Evolutionary conservation across 2,329 filamentous ascomycete species (phyloP).

Genomic region (Ramularia endophylla): DNA sequence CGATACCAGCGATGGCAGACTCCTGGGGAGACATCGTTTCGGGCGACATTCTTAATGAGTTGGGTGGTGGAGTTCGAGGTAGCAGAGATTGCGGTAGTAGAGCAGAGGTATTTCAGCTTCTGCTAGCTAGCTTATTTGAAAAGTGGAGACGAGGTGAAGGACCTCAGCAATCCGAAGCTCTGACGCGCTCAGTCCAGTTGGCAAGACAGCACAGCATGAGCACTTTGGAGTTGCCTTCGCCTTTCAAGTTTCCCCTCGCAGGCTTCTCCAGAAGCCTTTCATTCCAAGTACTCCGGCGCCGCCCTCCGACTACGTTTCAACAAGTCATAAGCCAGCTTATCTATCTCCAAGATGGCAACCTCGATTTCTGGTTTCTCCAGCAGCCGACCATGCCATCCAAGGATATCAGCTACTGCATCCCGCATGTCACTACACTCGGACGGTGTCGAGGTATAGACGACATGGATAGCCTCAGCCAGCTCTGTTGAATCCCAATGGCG

Average conservation of each 20-base stretch:
- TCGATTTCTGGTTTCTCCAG: conserved; percentile 26
- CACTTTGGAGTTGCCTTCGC: no score
- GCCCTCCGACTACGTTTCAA: conserved; percentile 19
- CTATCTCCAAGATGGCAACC: conserved; percentile 22
- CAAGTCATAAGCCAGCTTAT: conserved; percentile 27
- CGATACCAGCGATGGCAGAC: conserved; percentile 1
- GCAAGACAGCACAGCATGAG: no score
- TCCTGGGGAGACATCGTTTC: conserved; percentile 1
- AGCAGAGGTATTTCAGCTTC: no score
- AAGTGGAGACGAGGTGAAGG: no score
- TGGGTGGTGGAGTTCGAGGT: background rate
- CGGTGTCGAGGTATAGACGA: conserved; percentile 25
- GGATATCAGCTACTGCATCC: conserved; percentile 24
- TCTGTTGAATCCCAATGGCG: conserved; percentile 23
- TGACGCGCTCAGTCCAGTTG: no score
- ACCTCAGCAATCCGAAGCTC: no score
- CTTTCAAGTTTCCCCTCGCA: no score
- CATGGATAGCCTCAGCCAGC: conserved; percentile 26
- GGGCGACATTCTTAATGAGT: background rate
- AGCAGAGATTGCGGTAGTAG: no score
- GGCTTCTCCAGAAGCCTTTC: no score
- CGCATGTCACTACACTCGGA: conserved; percentile 28
- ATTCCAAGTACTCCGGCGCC: conserved; percentile 17
- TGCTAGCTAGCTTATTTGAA: no score
- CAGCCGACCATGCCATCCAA: conserved; percentile 21